These are phyloP conservation scores for Yarrowia yakushimensis DNA, from an alignment of 805 yeast species.

Conservation along the genomic window DNA sequence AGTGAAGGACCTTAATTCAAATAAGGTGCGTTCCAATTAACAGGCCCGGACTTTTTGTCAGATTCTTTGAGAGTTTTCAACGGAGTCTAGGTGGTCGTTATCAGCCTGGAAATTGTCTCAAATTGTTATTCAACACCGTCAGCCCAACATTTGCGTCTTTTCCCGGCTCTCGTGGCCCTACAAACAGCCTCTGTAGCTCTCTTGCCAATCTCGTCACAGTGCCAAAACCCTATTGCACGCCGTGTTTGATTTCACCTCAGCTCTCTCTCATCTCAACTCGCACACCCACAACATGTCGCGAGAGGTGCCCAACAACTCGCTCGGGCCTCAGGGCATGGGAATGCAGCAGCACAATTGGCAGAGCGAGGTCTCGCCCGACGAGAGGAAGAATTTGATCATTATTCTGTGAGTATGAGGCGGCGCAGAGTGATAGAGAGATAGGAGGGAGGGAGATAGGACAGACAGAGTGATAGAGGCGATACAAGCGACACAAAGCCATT, in stretches of 20 bases:
- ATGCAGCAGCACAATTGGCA: constrained; percentile 27
- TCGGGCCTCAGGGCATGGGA: constrained; percentile 21
- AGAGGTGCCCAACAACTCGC: constrained; percentile 28
- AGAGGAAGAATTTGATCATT: constrained; percentile 31
- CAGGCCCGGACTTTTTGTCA: constrained; percentile 9
- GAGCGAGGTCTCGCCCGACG: constrained; percentile 31
- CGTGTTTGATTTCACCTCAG: constrained; percentile 18
- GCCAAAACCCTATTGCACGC: background rate
- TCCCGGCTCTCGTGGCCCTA: no score
- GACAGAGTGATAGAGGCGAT: background rate
- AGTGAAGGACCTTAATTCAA: background rate
- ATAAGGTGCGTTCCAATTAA: background rate
- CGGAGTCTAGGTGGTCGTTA: no score
- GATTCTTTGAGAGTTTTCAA: no score
- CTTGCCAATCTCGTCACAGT: no score
- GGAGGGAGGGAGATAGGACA: background rate
- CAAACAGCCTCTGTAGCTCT: no score
- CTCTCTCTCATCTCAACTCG: background rate
- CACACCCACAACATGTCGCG: constrained; percentile 11
- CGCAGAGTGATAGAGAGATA: background rate
- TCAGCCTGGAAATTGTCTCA: no score
- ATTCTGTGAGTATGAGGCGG: constrained; percentile 31
- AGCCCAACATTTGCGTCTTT: no score
- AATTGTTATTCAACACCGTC: no score
- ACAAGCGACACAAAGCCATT: no score